phyloP scores from a whole-genome alignment of 208 protist species.

The Giardia muris region DNA sequence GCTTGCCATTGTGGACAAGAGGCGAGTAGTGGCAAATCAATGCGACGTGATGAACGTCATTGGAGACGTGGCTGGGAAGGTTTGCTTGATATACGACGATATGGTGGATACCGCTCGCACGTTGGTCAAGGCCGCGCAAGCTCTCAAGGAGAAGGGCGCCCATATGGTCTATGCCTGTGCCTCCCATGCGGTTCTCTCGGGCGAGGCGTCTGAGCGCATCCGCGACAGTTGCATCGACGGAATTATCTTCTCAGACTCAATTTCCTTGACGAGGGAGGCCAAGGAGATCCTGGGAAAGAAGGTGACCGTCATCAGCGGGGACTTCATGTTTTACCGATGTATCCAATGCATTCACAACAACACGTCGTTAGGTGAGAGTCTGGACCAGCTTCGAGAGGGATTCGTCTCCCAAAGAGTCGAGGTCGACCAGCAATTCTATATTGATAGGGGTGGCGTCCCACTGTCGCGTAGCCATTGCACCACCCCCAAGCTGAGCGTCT shows the following conservation, averaged over 20 bases:
- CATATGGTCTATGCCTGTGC: conserved; percentile 64
- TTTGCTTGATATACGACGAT: conserved; percentile 76
- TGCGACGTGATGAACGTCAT: conserved; percentile 68
- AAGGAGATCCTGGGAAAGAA: background rate
- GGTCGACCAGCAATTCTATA: too few species aligned
- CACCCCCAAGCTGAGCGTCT: too few species aligned
- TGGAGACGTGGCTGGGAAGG: conserved; percentile 67
- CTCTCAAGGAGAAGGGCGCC: conserved; percentile 68
- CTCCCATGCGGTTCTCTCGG: conserved; percentile 73
- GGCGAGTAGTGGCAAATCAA: conserved; percentile 57
- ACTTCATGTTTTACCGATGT: background rate
- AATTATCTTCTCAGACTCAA: conserved; percentile 70
- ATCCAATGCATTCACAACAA: conserved; percentile 19
- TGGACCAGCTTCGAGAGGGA: too few species aligned
- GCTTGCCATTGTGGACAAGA: conserved; percentile 77
- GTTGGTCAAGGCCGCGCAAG: conserved; percentile 65
- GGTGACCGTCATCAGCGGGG: background rate
- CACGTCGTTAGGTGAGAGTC: background rate
- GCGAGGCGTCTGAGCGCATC: conserved; percentile 60
- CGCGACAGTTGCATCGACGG: conserved; percentile 62
- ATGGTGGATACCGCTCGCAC: conserved; percentile 81
- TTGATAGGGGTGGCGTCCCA: too few species aligned
- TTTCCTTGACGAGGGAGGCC: conserved; percentile 48
- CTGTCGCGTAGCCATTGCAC: too few species aligned
- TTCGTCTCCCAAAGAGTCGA: too few species aligned